Base-by-base conservation (phyloP, 1,284 basidiomycete genomes). In the Meira nashicola region DNA sequence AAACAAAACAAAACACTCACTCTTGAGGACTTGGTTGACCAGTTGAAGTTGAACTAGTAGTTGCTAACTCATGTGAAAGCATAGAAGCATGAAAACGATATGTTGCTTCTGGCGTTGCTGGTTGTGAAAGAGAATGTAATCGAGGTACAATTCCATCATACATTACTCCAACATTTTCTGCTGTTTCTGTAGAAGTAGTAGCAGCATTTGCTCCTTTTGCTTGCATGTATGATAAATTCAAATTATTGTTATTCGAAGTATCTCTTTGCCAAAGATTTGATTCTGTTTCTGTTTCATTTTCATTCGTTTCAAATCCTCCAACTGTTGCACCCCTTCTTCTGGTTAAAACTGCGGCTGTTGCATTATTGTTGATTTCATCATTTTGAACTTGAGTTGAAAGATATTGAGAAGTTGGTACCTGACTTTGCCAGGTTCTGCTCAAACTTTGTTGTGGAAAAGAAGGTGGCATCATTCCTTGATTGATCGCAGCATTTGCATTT, bases 31-130 rank as follows among this genome's bases (percentile, higher is more conserved):
- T 33, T 33, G 28, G 28, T 8, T 33, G 28, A 33, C 28, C 28
- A 33, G 28, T 33, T 4, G 28, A 33, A 33, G 28, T 33, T 8
- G 28, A 33, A 33, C 28, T 33, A 8, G 28, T 48, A 4, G 12
- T 8, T 14, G 39, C 23, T 15, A 38, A 25, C 6, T 53, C 50
- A 17, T 38, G 50, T 53, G 50, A 53, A 17, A 39, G 50, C 15
- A n/a, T 39, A 33, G 38, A 39, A 14, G 50, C 28, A 41, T 53
- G 50, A 14, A 53, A 12, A 19, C n/a, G 28, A 25, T 53, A 53
- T 4, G 37, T 41, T 41, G 50, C 39, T 19, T 53, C 37, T 21
- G 50, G 50, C 28, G 50, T 53, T 14, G 50, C 23, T 21, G 50
- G 50, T 23, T 53, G 50, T 8, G 50, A 53, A 14, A 53, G 23